phyloP scores from a whole-genome alignment of 106 monocot genomes.

The Platanthera guangdongensis region DNA sequence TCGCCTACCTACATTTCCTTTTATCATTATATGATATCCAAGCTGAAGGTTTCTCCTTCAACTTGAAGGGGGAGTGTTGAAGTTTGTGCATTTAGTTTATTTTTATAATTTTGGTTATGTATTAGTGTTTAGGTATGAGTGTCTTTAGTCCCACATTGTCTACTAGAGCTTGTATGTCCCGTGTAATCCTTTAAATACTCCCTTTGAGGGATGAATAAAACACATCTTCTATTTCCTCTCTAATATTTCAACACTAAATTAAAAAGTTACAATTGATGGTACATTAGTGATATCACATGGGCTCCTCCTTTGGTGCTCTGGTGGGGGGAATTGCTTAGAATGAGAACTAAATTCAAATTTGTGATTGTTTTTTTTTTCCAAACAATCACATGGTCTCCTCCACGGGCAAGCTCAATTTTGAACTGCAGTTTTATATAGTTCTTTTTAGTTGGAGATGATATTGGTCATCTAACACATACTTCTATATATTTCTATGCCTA shows the following conservation, averaged over 20 bases:
- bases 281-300: neutral
- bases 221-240: no score
- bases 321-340: neutral
- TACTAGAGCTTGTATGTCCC: no score
- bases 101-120: no score
- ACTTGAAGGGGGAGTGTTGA: no score
- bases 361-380: neutral
- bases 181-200: no score
- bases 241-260: neutral
- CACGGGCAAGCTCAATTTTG: neutral
- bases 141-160: no score
- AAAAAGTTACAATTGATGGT: neutral
- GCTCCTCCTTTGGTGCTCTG: neutral
- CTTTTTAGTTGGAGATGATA: neutral
- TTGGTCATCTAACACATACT: neutral
- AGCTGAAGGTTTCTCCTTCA: no score
- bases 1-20: no score
- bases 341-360: neutral
- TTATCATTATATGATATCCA: no score
- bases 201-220: no score
- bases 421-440: slow-evolving; percentile 2
- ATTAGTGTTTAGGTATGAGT: no score
- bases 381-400: neutral
- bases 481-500: neutral
- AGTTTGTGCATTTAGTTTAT: no score